phyloP scores from a whole-genome alignment of 345 rosid species.

The Fremontodendron californicum region DNA sequence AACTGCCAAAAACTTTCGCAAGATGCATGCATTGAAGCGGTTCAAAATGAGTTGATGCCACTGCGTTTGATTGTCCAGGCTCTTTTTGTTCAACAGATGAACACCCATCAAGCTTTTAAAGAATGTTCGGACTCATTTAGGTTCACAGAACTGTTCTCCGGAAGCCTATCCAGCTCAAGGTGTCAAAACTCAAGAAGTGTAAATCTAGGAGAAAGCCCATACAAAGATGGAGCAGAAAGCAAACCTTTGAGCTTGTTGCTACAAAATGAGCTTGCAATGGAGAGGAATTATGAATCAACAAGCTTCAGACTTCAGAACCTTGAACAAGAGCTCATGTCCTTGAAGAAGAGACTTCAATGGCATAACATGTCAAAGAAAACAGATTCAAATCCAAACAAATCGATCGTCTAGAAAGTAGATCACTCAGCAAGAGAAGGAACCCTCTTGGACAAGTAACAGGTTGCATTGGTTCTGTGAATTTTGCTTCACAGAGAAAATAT shows the following conservation, averaged over 20 bases:
- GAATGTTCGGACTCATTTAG: conserved; percentile 64
- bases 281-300: conserved; percentile 51
- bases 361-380: conserved; percentile 30
- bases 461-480: conserved; percentile 50
- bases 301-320: conserved; percentile 74
- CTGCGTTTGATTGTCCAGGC: conserved; percentile 69
- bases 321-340: conserved; percentile 52
- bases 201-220: conserved; percentile 45
- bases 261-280: conserved; percentile 34
- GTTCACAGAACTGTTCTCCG: conserved; percentile 43
- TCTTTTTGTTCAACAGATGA: conserved; percentile 66
- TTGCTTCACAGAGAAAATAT: conserved; percentile 51
- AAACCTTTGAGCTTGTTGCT: conserved; percentile 40
- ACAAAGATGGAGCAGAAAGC: conserved; percentile 38
- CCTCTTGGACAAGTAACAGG: conserved; percentile 46
- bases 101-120: too few relatives aligned
- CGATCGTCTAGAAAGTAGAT: conserved; percentile 33
- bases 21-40: conserved; percentile 60
- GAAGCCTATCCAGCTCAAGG: conserved; percentile 51
- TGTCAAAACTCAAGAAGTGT: conserved; percentile 49
- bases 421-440: conserved; percentile 48
- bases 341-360: conserved; percentile 46
- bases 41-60: conserved; percentile 76
- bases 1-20: conserved; percentile 70
- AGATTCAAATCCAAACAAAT: conserved; percentile 27